Percentiles rank a stretch among this genome's conserved stretches.
Conservation (phyloP, 441 rosid species). For the Raphanus hybrid region DNA sequence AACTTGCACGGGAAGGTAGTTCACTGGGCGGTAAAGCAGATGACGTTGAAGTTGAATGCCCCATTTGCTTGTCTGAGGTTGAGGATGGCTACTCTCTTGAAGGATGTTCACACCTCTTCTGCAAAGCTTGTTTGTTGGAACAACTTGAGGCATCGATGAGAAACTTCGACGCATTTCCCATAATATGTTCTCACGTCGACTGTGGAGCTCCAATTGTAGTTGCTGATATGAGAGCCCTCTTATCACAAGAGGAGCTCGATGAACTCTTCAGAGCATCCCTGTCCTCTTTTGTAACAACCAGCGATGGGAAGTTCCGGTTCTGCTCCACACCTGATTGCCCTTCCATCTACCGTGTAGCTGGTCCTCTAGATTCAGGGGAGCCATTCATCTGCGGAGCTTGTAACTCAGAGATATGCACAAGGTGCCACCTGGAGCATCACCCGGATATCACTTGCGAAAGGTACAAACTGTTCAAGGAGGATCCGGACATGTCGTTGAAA, state of each 20-base stretch:
- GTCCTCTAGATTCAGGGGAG: too few species aligned
- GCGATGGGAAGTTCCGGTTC: slow-evolving; percentile 68
- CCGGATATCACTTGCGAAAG: slow-evolving; percentile 12
- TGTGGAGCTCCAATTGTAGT: slow-evolving; percentile 61
- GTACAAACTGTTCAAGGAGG: slow-evolving; percentile 72
- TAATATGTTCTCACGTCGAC: slow-evolving; percentile 56
- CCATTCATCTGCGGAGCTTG: too few species aligned
- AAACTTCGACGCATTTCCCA: slow-evolving; percentile 70
- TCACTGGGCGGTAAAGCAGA: slow-evolving; percentile 13
- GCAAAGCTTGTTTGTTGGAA: slow-evolving; percentile 70
- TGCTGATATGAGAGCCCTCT: slow-evolving; percentile 63
- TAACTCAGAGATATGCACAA: too few species aligned
- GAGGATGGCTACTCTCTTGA: slow-evolving; percentile 67
- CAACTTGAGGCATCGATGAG: slow-evolving; percentile 80
- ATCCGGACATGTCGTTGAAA: slow-evolving; percentile 78
- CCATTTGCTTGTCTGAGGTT: slow-evolving; percentile 68
- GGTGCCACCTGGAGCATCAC: too few species aligned
- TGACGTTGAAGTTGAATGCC: slow-evolving; percentile 51
- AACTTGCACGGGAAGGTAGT: too few species aligned
- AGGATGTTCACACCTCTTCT: slow-evolving; percentile 61
- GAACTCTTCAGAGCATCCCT: slow-evolving; percentile 85
- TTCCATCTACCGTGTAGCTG: slow-evolving; percentile 31
- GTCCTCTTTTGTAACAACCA: slow-evolving; percentile 65
- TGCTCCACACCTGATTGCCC: slow-evolving; percentile 83
- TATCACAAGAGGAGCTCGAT: slow-evolving; percentile 68